Base-by-base conservation (phyloP, 768 basidiomycete genomes). In the Mycena amicta region DNA sequence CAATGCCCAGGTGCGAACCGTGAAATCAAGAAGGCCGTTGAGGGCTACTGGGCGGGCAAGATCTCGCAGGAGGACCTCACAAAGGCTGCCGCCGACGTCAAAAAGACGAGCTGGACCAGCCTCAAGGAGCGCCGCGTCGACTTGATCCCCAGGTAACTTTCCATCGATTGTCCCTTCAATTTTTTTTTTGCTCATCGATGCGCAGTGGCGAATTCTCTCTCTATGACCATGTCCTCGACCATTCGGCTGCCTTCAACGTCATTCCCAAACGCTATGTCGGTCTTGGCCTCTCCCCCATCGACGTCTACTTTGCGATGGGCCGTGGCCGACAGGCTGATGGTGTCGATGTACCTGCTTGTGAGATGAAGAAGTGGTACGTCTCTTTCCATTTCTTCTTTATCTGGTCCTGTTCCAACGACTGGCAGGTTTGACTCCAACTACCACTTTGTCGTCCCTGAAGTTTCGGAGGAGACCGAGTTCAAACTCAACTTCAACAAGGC, bases 301-400 rank as follows among this genome's bases (percentile, higher is more conserved):
- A 99, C 77, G 88, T 95, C 72, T 97, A 92, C 79, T 98, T 99
- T 68, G 97, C 97, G 68, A 95, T 98, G 92, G 97, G 96, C 53
- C 96, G 97, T 77, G 97, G 97, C 57, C 93, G 96, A 66, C 97
- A 99, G 77, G 83, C 90, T 40, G 92, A 86, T 63, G 89, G 87
- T 59, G 95, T 98, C 68, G 97, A 99, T 78, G 94, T 98, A 64
- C 93, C 93, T 50, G 94, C 95, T 49, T 93, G 86, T 63, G 95
- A 98, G 82, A 98, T 98, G 97, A 98, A 97, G 85, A 98, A 98
- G 78, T 99, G 97, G 96, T 93, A 71, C 67, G 87, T 79, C 25
- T 37, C 18, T 37, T 37, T 37, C 18, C 56, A 37, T 47, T 29
- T 22, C 37, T 52, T 55, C 3, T 52, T 16, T 15, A 27, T 51